Base-by-base conservation (phyloP, 2,329 filamentous ascomycete species). In the Aspergillus sclerotialis region DNA sequence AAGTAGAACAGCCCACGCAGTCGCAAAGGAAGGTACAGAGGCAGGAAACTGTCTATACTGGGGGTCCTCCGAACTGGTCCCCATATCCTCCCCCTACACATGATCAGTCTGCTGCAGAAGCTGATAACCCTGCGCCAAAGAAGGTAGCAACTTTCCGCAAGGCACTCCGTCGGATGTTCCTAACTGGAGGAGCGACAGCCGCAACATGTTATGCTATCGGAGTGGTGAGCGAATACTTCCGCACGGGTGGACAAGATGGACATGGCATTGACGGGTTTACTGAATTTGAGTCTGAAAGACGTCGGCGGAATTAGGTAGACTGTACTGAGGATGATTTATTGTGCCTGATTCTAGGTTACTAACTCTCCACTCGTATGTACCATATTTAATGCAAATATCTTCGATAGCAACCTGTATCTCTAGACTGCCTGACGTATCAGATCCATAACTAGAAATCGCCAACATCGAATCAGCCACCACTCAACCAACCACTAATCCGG, bases 191-290 rank as follows among this genome's bases (percentile, higher is more conserved):
- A 1, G 50, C 48, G 4, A 60, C 60, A 2, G 61, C 55, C 15
- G 58, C 47, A 21, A 58, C 59, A 4, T 66, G 58, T 36, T 67
- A 67, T 46, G 60, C 61, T 2, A 44, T 64, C 21, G 62, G 63
- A 4, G 61, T 62, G 21, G 52, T 62, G 4, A 46, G 40, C 8
- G 62, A 67, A 41, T 65, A 60, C 40, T 65, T 65, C 43, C 53
- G 61, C 16, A 64, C 61, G 9, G 62, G 62, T 5, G 62, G 62
- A 1, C 25, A 50, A 25, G 60, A 64, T 30, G 62, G 62, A 9
- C 38, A 41, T 28, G 60, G 62, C 2, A 54, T 60, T 14, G 53
- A 61, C 32, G 62, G 47, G 2, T 64, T 65, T 30, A 64, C 60
- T 7, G 52, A 38, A 5, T 61, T 62, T 40, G 60, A 62, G 38